phyloP scores from a whole-genome alignment of 352 stramenopile species.

The Phytophthora brassicae region DNA sequence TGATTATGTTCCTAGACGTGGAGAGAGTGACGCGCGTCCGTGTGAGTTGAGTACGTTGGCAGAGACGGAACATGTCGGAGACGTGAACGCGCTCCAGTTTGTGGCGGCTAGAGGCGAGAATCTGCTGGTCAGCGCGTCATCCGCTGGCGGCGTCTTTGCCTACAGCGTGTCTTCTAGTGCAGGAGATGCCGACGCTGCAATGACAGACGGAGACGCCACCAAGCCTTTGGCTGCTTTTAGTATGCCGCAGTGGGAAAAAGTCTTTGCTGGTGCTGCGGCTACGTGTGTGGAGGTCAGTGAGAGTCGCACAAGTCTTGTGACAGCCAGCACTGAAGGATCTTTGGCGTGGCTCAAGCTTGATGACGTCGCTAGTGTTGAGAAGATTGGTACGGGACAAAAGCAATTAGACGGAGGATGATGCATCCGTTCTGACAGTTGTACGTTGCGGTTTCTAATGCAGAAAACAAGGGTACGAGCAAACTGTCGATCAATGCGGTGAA shows the following conservation, averaged over 20 bases:
- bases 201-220: constrained; percentile 9
- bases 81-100: constrained; percentile 69
- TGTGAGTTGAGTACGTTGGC: constrained; percentile 53
- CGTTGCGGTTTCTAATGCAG: constrained; percentile 25
- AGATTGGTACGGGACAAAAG: constrained; percentile 43
- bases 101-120: constrained; percentile 45
- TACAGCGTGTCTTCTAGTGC: constrained; percentile 38
- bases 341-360: constrained; percentile 75
- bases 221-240: constrained; percentile 21
- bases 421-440: not conserved
- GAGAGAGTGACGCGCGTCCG: constrained; percentile 11
- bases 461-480: constrained; percentile 51
- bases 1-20: constrained; percentile 13
- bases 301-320: constrained; percentile 48
- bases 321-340: constrained; percentile 50
- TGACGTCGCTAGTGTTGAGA: constrained; percentile 45
- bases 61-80: constrained; percentile 49
- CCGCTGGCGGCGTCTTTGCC: constrained; percentile 47
- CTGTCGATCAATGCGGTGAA: constrained; percentile 70
- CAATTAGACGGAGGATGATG: not conserved
- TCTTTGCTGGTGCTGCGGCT: constrained; percentile 43
- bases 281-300: constrained; percentile 66
- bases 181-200: constrained; percentile 16
- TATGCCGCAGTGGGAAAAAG: constrained; percentile 62
- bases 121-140: constrained; percentile 64